Percentiles rank a stretch among this genome's conserved stretches.
Conservation (phyloP, 768 basidiomycete genomes). For the Artomyces pyxidatus region DNA sequence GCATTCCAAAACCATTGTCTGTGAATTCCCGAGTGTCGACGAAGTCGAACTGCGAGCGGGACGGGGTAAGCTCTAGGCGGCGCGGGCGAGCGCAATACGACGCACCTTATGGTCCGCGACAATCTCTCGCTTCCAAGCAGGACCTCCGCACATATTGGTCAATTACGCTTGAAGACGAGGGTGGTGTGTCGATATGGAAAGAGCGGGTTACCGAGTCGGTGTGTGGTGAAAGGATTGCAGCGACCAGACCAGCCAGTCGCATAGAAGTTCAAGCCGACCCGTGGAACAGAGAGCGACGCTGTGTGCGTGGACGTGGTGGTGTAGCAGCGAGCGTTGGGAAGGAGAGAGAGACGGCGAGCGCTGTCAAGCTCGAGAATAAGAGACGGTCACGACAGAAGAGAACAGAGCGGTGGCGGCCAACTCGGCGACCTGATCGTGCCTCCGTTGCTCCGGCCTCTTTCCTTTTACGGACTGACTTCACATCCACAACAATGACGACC, state of each 20-base stretch:
- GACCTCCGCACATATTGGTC: slow-evolving; percentile 55
- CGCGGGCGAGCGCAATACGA: not conserved
- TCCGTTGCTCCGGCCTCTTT: not conserved
- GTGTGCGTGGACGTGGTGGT: not conserved
- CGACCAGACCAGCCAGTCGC: slow-evolving; percentile 21
- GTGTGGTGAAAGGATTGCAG: slow-evolving; percentile 16
- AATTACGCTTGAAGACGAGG: slow-evolving; percentile 18
- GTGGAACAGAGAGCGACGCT: not conserved
- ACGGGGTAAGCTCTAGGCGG: not conserved
- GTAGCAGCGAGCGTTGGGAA: slow-evolving; percentile 9
- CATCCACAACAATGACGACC: slow-evolving; percentile 60
- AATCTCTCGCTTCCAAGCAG: slow-evolving; percentile 94
- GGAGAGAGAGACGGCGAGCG: slow-evolving; percentile 7
- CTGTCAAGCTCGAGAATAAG: not conserved
- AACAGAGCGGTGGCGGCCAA: not conserved
- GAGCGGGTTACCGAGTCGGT: slow-evolving; percentile 11
- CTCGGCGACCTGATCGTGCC: not conserved
- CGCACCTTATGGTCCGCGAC: slow-evolving; percentile 96
- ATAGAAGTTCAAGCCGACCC: slow-evolving; percentile 4
- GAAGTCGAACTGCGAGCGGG: slow-evolving; percentile 77
- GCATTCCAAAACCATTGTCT: slow-evolving; percentile 79
- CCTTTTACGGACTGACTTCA: not conserved
- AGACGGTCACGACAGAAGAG: not conserved
- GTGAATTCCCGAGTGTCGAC: slow-evolving; percentile 90
- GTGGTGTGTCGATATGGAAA: slow-evolving; percentile 14